phyloP scores from a whole-genome alignment of 1,284 basidiomycete genomes.

The Volvariella surrecta region DNA sequence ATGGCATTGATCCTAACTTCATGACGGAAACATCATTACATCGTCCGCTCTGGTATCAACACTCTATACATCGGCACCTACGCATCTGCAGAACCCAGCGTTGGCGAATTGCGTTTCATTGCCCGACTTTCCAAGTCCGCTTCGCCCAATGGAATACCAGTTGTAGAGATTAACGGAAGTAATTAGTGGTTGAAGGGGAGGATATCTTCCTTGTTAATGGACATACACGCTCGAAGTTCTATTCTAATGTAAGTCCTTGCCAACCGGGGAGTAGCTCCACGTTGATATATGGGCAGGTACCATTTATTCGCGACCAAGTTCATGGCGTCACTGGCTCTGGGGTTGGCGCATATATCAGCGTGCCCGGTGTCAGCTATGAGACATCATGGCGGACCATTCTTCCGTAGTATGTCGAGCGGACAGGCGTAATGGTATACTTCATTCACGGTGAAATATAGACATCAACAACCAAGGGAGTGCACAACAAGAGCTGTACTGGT shows the following conservation, averaged over 20 bases:
- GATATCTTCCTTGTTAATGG: constrained; percentile 37
- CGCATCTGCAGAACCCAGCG: constrained; percentile 32
- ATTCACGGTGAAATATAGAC: constrained; percentile 16
- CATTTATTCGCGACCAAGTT: constrained; percentile 34
- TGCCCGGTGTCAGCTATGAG: constrained; percentile 32
- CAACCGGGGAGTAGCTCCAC: no score
- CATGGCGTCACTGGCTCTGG: constrained; percentile 33
- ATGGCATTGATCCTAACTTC: background rate
- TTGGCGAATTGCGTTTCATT: constrained; percentile 41
- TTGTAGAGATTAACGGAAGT: constrained; percentile 28
- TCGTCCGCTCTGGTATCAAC: constrained; percentile 31
- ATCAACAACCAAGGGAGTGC: constrained; percentile 36
- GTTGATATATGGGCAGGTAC: constrained; percentile 14
- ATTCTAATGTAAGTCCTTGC: constrained; percentile 27
- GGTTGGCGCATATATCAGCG: constrained; percentile 29
- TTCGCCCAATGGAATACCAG: constrained; percentile 29
- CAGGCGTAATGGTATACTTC: background rate
- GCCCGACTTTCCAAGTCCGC: constrained; percentile 34
- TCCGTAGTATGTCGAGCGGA: constrained; percentile 23
- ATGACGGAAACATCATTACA: constrained; percentile 32
- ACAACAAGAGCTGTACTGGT: constrained; percentile 37
- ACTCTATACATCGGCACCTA: constrained; percentile 35
- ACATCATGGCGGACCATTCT: constrained; percentile 34
- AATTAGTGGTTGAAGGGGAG: constrained; percentile 35
- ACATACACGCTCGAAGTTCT: constrained; percentile 41